Percentiles rank a stretch among this genome's conserved stretches.
phyloP scores from a whole-genome alignment of 768 basidiomycete species.

The Exidia glandulosa region DNA sequence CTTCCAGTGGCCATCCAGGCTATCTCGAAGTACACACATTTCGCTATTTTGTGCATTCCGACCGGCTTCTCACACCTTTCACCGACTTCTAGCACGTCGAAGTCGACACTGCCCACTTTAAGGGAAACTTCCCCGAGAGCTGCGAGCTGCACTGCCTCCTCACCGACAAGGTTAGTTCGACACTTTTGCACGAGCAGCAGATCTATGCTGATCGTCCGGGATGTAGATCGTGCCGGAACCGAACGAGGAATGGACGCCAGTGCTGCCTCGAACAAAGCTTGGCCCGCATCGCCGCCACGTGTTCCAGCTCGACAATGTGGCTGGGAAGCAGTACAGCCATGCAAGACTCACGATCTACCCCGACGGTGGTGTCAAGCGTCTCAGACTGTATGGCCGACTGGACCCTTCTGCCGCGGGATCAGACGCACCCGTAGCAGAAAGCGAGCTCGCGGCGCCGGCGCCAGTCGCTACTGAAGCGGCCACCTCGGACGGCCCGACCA shows the following conservation, averaged over 20 bases:
- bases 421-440: neutral
- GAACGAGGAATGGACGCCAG: constrained; percentile 53
- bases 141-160: constrained; percentile 62
- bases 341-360: constrained; percentile 84
- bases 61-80: neutral
- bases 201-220: neutral
- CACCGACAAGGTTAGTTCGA: constrained; percentile 23
- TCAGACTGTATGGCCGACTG: constrained; percentile 65
- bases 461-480: neutral
- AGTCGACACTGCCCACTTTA: constrained; percentile 92
- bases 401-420: constrained; percentile 19
- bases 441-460: neutral
- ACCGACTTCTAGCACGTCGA: constrained; percentile 40
- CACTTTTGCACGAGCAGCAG: neutral
- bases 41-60: neutral
- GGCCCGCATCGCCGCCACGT: constrained; percentile 85
- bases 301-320: constrained; percentile 67
- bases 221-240: constrained; percentile 19
- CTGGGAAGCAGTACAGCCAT: constrained; percentile 58
- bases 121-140: constrained; percentile 89
- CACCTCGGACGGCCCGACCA: constrained; percentile 3
- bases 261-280: constrained; percentile 69
- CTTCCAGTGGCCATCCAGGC: constrained; percentile 57
- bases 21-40: constrained; percentile 30
- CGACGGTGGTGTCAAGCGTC: constrained; percentile 89